A percentile compares a stretch with the other conserved stretches of the same genome.
These are phyloP conservation scores for Vitis amurensis DNA, from an alignment of 164 flowering plant genomes.

Conservation along the genomic window DNA sequence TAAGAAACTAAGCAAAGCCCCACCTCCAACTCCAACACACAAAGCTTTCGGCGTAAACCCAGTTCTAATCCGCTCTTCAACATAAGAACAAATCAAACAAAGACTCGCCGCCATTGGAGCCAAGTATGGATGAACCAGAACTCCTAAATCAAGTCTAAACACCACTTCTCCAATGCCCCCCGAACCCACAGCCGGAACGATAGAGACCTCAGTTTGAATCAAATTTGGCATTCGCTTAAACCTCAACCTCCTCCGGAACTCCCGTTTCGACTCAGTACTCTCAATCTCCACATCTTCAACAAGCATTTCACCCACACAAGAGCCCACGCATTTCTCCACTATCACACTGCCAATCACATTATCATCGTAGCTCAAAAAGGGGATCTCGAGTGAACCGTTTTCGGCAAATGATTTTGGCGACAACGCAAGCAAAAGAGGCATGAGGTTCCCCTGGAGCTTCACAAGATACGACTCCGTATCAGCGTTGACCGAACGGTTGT, in stretches of 20 bases:
- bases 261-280: slow-evolving; percentile 17
- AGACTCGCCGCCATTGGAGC: slow-evolving; percentile 83
- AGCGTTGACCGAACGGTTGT: slow-evolving; percentile 9
- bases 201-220: slow-evolving; percentile 64
- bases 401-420: slow-evolving; percentile 47
- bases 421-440: slow-evolving; percentile 55
- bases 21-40: slow-evolving; percentile 92
- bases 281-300: slow-evolving; percentile 80
- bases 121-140: slow-evolving; percentile 77
- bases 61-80: slow-evolving; percentile 32
- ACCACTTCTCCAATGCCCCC: slow-evolving; percentile 20
- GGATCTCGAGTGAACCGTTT: slow-evolving; percentile 39
- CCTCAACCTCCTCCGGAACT: slow-evolving; percentile 81
- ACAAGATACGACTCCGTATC: background rate
- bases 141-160: slow-evolving; percentile 42
- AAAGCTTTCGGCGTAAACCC: slow-evolving; percentile 59
- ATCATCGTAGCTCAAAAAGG: slow-evolving; percentile 68
- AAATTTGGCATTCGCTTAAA: slow-evolving; percentile 92
- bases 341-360: slow-evolving; percentile 42
- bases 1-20: slow-evolving; percentile 70
- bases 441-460: slow-evolving; percentile 34
- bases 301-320: slow-evolving; percentile 71
- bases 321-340: slow-evolving; percentile 48
- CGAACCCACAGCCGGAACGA: slow-evolving; percentile 28
- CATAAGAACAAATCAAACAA: slow-evolving; percentile 35